Evolutionary conservation across 2,329 filamentous ascomycete genomes (phyloP).

Genomic region (Pseudocercospora macadamiae): DNA sequence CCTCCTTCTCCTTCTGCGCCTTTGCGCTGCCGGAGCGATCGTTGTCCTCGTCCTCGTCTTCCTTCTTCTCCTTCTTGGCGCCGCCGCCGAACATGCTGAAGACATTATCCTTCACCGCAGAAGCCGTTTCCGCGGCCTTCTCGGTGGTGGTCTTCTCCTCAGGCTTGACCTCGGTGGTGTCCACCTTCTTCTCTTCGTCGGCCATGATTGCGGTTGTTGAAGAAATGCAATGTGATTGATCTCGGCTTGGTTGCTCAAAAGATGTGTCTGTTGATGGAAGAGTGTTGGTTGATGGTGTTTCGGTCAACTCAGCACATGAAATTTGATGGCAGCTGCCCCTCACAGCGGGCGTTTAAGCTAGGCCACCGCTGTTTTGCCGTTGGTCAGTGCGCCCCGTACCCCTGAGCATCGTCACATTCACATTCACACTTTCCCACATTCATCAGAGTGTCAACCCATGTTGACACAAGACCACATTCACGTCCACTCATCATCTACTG

Average conservation of each 20-base stretch:
- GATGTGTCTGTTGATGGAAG: background rate
- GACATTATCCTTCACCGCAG: slow-evolving; percentile 61
- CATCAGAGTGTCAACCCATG: too few relatives aligned
- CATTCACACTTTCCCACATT: too few relatives aligned
- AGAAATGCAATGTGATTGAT: background rate
- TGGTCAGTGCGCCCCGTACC: too few relatives aligned
- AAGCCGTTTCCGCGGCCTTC: slow-evolving; percentile 41
- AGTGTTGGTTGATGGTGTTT: too few relatives aligned
- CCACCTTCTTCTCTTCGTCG: slow-evolving; percentile 36
- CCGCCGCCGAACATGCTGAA: slow-evolving; percentile 99
- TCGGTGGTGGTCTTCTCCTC: slow-evolving; percentile 43
- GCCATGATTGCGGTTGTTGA: slow-evolving; percentile 29
- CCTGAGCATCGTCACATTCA: too few relatives aligned
- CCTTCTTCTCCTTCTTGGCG: slow-evolving; percentile 95
- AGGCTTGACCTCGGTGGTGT: slow-evolving; percentile 29
- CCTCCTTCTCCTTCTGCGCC: slow-evolving; percentile 66
- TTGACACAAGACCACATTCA: too few relatives aligned
- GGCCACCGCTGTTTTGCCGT: too few relatives aligned
- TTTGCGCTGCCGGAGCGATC: slow-evolving; percentile 84
- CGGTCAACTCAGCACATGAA: too few relatives aligned
- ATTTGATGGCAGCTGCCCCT: too few relatives aligned
- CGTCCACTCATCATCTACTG: too few relatives aligned
- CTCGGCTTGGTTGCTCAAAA: background rate
- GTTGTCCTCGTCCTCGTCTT: slow-evolving; percentile 72
- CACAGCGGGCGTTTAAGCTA: too few relatives aligned